Conservation (phyloP, 441 rosid species). For the Brassica balearica region DNA sequence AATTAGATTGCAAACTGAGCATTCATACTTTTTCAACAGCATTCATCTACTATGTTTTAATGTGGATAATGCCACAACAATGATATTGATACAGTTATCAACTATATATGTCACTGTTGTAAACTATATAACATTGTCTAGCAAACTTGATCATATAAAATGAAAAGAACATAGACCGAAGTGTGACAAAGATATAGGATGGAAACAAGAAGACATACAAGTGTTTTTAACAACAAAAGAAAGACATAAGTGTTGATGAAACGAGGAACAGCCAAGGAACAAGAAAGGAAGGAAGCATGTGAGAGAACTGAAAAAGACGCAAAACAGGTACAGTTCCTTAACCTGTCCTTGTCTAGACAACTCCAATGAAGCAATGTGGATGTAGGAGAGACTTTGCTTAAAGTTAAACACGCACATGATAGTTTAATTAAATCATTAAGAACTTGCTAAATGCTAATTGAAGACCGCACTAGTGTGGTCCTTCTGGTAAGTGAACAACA, state of each 20-base stretch:
- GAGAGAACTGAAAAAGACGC: conserved; percentile 39
- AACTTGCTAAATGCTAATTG: background rate
- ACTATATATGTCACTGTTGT: too few species aligned
- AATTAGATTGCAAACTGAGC: background rate
- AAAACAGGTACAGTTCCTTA: conserved; percentile 41
- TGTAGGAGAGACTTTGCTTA: conserved; percentile 23
- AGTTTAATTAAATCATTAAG: conserved; percentile 6
- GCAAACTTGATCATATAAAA: background rate
- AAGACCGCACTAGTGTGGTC: conserved; percentile 27
- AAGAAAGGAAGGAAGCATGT: conserved; percentile 42
- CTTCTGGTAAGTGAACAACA: conserved; percentile 34
- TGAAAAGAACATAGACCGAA: conserved; percentile 24
- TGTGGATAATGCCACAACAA: too few species aligned
- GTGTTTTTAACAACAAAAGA: background rate
- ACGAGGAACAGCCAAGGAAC: conserved; percentile 45
- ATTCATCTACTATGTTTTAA: too few species aligned
- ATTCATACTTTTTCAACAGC: too few species aligned
- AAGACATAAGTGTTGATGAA: conserved; percentile 35
- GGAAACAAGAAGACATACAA: conserved; percentile 36
- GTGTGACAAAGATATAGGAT: conserved; percentile 33
- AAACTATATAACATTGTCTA: background rate
- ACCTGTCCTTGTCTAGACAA: conserved; percentile 42
- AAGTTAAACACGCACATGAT: background rate
- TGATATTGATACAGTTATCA: too few species aligned
- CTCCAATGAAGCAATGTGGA: conserved; percentile 25